Evolutionary conservation across 768 basidiomycete species (phyloP).

Genomic region (Coprinopsis strossmayeri): DNA sequence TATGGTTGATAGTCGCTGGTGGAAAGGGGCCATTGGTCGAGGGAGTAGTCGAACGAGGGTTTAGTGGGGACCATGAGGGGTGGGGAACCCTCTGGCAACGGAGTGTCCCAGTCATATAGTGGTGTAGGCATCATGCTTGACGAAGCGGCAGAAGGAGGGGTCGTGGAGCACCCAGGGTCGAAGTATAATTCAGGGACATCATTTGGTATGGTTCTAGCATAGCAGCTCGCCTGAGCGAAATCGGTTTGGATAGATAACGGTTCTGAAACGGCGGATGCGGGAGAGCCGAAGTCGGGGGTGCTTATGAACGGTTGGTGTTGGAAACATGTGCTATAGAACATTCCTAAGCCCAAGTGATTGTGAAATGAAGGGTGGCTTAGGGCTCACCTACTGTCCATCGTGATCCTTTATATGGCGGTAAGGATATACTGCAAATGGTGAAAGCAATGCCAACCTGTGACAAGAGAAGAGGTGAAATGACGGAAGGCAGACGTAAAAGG

Average conservation of each 20-base stretch:
- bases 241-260: constrained; percentile 6
- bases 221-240: constrained; percentile 2
- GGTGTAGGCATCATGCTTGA: constrained; percentile 23
- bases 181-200: constrained; percentile 23
- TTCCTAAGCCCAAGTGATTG: too few species aligned
- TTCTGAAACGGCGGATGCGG: constrained; percentile 1
- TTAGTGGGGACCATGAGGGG: background rate
- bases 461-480: constrained; percentile 4
- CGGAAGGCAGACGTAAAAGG: background rate
- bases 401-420: background rate
- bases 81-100: background rate
- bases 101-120: constrained; percentile 15
- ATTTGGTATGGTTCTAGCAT: constrained; percentile 6
- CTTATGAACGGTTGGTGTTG: constrained; percentile 5
- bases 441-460: constrained; percentile 11
- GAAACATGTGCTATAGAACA: constrained; percentile 3
- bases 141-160: constrained; percentile 22
- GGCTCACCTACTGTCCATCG: too few species aligned
- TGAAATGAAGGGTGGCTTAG: too few species aligned
- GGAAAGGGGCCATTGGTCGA: background rate
- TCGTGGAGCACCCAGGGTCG: constrained; percentile 12
- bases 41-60: background rate
- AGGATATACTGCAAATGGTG: background rate
- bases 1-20: background rate
- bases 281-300: constrained; percentile 3